These are phyloP conservation scores for Rauvolfia tetraphylla DNA, from an alignment of 257 asterid genomes.

Conservation along the genomic window DNA sequence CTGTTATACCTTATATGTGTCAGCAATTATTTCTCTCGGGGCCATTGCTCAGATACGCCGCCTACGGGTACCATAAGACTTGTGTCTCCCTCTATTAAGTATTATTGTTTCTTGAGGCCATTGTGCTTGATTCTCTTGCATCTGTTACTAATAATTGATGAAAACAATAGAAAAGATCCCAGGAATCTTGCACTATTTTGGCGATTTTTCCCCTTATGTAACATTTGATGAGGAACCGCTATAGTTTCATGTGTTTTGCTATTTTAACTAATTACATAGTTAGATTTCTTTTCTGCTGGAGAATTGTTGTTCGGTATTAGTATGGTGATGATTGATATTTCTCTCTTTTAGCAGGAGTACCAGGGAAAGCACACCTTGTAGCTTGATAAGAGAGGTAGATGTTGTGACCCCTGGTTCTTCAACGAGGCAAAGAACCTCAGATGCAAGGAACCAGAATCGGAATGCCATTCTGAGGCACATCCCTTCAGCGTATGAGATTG, in stretches of 20 bases:
- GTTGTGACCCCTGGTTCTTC: conserved; percentile 42
- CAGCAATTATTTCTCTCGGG: background rate
- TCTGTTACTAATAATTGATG: background rate
- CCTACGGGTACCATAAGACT: background rate
- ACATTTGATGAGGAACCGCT: background rate
- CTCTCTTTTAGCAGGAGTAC: conserved; percentile 40
- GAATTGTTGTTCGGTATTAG: background rate
- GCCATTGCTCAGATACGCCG: background rate
- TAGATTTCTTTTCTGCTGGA: background rate
- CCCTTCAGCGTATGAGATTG: conserved; percentile 53
- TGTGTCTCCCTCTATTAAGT: background rate
- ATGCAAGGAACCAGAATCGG: conserved; percentile 29
- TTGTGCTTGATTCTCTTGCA: background rate
- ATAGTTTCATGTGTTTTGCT: background rate
- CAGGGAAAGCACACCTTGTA: conserved; percentile 65
- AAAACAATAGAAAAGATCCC: background rate
- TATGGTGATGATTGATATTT: background rate
- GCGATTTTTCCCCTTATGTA: too few species aligned
- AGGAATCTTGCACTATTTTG: background rate
- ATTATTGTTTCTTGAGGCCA: background rate
- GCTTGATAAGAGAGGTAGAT: conserved; percentile 40
- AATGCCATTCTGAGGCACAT: conserved; percentile 28
- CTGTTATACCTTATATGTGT: background rate
- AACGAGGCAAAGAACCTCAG: conserved; percentile 35
- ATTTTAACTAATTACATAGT: background rate